Evolutionary conservation across 2,329 filamentous ascomycete genomes (phyloP).

Genomic region (Endoconidiophora laricicola): DNA sequence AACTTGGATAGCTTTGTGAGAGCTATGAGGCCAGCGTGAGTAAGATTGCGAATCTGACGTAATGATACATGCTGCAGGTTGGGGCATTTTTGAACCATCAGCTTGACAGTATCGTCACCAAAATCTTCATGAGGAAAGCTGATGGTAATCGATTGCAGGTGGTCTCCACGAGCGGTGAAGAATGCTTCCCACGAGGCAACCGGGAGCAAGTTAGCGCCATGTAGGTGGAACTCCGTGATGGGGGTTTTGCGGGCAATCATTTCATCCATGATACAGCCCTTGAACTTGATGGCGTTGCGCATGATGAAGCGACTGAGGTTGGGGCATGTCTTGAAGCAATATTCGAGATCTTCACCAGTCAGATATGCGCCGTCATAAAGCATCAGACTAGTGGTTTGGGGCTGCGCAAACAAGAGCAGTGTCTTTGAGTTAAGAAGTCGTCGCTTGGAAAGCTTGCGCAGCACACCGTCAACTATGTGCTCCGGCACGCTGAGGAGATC

Average conservation of each 20-base stretch:
- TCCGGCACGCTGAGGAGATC: constrained; percentile 43
- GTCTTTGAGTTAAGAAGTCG: constrained; percentile 38
- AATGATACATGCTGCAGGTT: constrained; percentile 63
- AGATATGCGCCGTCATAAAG: constrained; percentile 49
- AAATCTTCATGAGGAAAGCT: constrained; percentile 76
- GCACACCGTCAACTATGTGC: constrained; percentile 39
- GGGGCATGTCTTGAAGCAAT: constrained; percentile 62
- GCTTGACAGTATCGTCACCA: constrained; percentile 48
- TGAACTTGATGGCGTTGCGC: constrained; percentile 80
- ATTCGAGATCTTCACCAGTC: constrained; percentile 56
- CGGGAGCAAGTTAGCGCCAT: constrained; percentile 70
- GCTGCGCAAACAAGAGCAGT: constrained; percentile 39
- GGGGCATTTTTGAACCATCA: constrained; percentile 48
- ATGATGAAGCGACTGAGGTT: constrained; percentile 55
- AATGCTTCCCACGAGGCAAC: constrained; percentile 59
- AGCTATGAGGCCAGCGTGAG: constrained; percentile 44
- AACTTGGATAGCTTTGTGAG: constrained; percentile 48
- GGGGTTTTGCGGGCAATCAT: constrained; percentile 53
- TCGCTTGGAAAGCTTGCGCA: constrained; percentile 42
- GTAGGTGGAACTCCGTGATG: constrained; percentile 59
- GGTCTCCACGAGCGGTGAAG: constrained; percentile 46
- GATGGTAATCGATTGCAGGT: constrained; percentile 54
- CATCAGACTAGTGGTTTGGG: constrained; percentile 31
- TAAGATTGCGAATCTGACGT: constrained; percentile 60
- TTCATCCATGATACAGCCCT: constrained; percentile 68